A percentile compares a stretch with the other conserved stretches of the same genome.
These are phyloP conservation scores for Guyanaporus albipodus DNA, from an alignment of 768 basidiomycete genomes.

Conservation along the genomic window DNA sequence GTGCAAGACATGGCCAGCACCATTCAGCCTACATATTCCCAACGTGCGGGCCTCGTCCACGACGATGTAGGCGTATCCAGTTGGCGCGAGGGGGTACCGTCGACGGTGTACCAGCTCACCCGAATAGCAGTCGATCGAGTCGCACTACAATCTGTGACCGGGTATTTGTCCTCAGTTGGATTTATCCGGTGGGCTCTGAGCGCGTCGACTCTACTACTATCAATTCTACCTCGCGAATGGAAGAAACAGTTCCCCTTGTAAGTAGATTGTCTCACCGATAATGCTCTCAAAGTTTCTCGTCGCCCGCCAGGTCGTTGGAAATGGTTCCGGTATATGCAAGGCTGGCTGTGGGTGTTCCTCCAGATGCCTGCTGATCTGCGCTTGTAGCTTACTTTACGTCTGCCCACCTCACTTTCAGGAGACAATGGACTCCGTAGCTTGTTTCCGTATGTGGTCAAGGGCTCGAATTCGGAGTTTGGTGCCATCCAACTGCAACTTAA, in stretches of 20 bases:
- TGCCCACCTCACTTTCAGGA: constrained; percentile 42
- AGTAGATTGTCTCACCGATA: constrained; percentile 13
- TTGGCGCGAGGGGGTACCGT: constrained; percentile 35
- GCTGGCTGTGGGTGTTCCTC: constrained; percentile 79
- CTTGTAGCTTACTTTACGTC: constrained; percentile 21
- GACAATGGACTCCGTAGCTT: constrained; percentile 91
- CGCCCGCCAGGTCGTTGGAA: constrained; percentile 69
- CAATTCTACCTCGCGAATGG: constrained; percentile 31
- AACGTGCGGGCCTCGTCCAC: constrained; percentile 60
- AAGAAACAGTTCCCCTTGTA: constrained; percentile 59
- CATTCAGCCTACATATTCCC: constrained; percentile 44
- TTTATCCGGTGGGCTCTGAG: no score
- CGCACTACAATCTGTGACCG: no score
- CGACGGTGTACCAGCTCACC: no score
- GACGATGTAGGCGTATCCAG: constrained; percentile 39
- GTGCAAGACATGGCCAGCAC: constrained; percentile 40
- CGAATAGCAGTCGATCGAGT: no score
- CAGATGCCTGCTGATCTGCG: constrained; percentile 18
- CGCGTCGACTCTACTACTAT: constrained; percentile 17
- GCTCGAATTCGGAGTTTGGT: constrained; percentile 2
- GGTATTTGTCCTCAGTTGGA: no score
- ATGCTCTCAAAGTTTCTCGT: not conserved
- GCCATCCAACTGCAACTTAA: constrained; percentile 10
- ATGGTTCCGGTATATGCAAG: constrained; percentile 99
- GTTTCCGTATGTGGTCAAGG: constrained; percentile 71